Evolutionary conservation across 345 rosid genomes (phyloP), one percentile per base, ranked within the genome.

Genomic region (Draba incana): DNA sequence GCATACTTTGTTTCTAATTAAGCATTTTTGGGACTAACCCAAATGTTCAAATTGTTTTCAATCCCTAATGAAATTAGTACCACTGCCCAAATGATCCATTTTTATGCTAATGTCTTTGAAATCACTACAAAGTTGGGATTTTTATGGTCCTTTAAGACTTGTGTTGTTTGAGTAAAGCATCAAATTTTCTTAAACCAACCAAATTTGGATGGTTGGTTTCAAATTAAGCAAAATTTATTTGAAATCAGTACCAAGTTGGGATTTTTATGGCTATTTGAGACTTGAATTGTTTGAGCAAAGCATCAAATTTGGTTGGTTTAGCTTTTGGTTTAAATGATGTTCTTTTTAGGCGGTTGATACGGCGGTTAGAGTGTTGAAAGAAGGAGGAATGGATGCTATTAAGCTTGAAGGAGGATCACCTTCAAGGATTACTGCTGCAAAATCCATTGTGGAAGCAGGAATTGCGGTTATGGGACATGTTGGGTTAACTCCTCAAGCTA

Each of bases 401-500:
- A 94, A 91, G 68, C 72, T 94, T 53, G 99, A 94, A 84, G 98
- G 96, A 71, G 99, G 96, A 6, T 78, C 95, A 0, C 70, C 85
- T 24, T 84, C 98, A 0, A 84, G 99, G 71, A 86, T 91, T 64
- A 81, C 86, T 5, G 88, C 98, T 3, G 95, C 97, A 0, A 94
- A 79, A 74, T 83, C 88, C 6, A 91, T 94, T 54, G 97, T 89
- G 3, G 99, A 91, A 79, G 92, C 96, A 23, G 96, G 99, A 60
- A 91, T 87, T 60, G 96, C 97, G 0, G 99, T 94, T 68, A 89
- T 91, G 80, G 97, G 99, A 11, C 99, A 89, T 81, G 97, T 91
- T 11, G 96, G 99, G 1, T 85, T 89, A 60, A 94, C 99, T 37
- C 97, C 99, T 60, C 97, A 94, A 71, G 97, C 99, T 35, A 91